These are phyloP conservation scores for Lantana camara DNA, from an alignment of 257 asterid genomes.

Conservation along the genomic window DNA sequence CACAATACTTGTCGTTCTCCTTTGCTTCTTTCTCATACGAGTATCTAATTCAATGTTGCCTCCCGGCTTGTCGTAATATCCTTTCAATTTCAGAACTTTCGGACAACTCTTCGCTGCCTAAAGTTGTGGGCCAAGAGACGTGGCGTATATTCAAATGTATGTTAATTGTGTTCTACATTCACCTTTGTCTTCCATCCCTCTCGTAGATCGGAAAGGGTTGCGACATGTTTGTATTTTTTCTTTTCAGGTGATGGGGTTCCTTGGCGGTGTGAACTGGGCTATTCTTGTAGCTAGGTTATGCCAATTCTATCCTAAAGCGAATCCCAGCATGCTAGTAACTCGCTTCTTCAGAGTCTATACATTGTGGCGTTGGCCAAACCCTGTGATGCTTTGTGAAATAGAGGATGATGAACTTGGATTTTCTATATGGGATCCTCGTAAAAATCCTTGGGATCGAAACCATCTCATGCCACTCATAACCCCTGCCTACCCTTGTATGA, in stretches of 20 bases:
- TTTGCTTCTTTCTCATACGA: background rate
- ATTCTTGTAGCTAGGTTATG: constrained; percentile 94
- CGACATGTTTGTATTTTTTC: background rate
- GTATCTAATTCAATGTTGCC: background rate
- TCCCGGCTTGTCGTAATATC: constrained; percentile 6
- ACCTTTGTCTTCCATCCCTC: background rate
- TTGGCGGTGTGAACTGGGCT: constrained; percentile 98
- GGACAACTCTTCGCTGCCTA: constrained; percentile 75
- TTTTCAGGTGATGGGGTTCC: constrained; percentile 93
- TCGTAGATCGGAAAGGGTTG: background rate
- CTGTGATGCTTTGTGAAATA: constrained; percentile 90
- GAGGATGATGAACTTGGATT: constrained; percentile 88
- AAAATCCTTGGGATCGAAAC: constrained; percentile 80
- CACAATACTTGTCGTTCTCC: background rate
- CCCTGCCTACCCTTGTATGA: constrained; percentile 99
- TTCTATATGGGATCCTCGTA: constrained; percentile 93
- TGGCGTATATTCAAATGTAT: constrained; percentile 92
- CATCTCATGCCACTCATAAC: constrained; percentile 98
- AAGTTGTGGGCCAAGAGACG: constrained; percentile 97
- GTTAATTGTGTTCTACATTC: constrained; percentile 24
- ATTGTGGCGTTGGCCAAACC: constrained; percentile 97
- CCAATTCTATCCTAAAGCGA: constrained; percentile 91
- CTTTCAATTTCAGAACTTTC: constrained; percentile 56
- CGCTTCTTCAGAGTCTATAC: constrained; percentile 91
- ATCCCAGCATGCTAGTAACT: constrained; percentile 92